Evolutionary conservation across 495 filamentous ascomycete species (phyloP).

Genomic region (Aspergillus leporis): DNA sequence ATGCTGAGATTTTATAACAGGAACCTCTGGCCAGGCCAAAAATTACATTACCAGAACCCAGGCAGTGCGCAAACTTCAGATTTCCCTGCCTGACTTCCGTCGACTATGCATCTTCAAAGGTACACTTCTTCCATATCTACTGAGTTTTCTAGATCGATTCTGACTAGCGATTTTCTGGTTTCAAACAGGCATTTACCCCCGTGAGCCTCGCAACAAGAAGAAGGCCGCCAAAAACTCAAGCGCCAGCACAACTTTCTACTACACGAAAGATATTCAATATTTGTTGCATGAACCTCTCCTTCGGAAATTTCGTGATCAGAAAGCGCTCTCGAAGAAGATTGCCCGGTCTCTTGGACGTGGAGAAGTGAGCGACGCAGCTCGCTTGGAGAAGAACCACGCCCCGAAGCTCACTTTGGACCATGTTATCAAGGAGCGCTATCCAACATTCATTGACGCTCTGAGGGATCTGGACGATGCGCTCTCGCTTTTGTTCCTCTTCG

Average conservation of each 20-base stretch:
- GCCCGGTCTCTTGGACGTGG: constrained; percentile 84
- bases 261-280: constrained; percentile 98
- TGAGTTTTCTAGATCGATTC: neutral
- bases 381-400: constrained; percentile 81
- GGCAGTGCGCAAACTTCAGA: constrained; percentile 95
- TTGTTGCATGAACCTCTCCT: constrained; percentile 96
- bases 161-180: constrained; percentile 15
- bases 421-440: constrained; percentile 96
- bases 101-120: constrained; percentile 98
- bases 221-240: constrained; percentile 91
- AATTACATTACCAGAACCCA: constrained; percentile 98
- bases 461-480: constrained; percentile 95
- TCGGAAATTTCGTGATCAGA: constrained; percentile 94
- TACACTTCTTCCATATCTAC: constrained; percentile 26
- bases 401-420: constrained; percentile 89
- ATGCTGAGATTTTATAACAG: constrained; percentile 40
- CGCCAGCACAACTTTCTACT: constrained; percentile 94
- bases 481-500: constrained; percentile 95
- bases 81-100: constrained; percentile 94
- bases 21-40: constrained; percentile 89
- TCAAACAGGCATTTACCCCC: constrained; percentile 80
- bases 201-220: constrained; percentile 94
- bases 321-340: constrained; percentile 95
- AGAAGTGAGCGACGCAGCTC: constrained; percentile 80
- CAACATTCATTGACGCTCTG: constrained; percentile 92